These are phyloP conservation scores for Ampelomyces quisqualis DNA, from an alignment of 2,329 filamentous ascomycete genomes.

Conservation along the genomic window DNA sequence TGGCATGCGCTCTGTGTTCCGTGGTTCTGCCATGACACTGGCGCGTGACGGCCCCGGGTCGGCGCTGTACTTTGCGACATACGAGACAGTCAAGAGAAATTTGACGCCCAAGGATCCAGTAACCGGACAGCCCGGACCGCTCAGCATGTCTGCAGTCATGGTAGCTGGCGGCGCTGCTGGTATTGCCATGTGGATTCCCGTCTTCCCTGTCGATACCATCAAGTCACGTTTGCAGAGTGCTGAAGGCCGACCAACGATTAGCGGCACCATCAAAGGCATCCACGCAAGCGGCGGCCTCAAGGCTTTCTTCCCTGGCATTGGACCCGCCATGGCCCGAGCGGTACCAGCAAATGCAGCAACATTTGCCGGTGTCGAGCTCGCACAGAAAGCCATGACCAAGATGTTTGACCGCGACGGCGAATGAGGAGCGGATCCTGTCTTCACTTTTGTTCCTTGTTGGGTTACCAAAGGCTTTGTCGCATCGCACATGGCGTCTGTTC, in stretches of 20 bases:
- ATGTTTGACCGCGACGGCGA: constrained; percentile 56
- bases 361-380: constrained; percentile 82
- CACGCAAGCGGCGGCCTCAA: constrained; percentile 79
- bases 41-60: constrained; percentile 90
- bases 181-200: constrained; percentile 98
- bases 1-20: constrained; percentile 87
- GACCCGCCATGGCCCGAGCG: constrained; percentile 85
- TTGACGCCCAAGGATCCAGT: constrained; percentile 78
- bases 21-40: constrained; percentile 84
- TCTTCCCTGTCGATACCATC: constrained; percentile 96
- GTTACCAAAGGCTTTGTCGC: constrained; percentile 15
- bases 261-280: constrained; percentile 76
- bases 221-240: constrained; percentile 93
- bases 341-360: constrained; percentile 96
- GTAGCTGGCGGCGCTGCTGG: constrained; percentile 86
- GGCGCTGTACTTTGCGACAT: constrained; percentile 95
- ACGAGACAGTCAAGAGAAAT: constrained; percentile 89
- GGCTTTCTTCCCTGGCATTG: constrained; percentile 97
- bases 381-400: constrained; percentile 80
- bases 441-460: constrained; percentile 11
- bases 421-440: constrained; percentile 17
- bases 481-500: constrained; percentile 28
- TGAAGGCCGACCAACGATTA: constrained; percentile 78
- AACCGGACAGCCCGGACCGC: constrained; percentile 70
- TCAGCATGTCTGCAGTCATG: constrained; percentile 81